Percentiles rank a stretch among this genome's conserved stretches.
phyloP scores from a whole-genome alignment of 1,139 yeast genomes.

The Candida pseudocylindracea region DNA sequence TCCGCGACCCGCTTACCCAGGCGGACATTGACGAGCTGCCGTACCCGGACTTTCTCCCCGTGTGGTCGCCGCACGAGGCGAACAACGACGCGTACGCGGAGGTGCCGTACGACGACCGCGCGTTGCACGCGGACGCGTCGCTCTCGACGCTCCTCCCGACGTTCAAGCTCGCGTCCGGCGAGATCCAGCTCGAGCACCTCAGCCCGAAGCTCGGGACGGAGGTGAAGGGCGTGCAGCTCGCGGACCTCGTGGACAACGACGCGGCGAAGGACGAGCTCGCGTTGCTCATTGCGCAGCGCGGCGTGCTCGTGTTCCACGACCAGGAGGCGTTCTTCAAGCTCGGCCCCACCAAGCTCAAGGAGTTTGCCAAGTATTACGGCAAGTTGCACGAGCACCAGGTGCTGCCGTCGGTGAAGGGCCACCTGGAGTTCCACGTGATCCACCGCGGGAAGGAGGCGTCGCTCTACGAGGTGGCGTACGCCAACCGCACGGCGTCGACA shows the following conservation, averaged over 20 bases:
- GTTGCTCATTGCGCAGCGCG: background rate
- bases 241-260: slow-evolving; percentile 4
- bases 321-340: slow-evolving; percentile 1
- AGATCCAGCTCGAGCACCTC: slow-evolving; percentile 1
- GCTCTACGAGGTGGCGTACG: background rate
- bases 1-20: too few species aligned
- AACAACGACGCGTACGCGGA: too few species aligned
- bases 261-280: slow-evolving; percentile 1
- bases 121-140: too few species aligned
- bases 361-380: slow-evolving; percentile 1
- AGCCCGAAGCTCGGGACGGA: slow-evolving; percentile 1
- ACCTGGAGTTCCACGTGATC: background rate
- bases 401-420: background rate
- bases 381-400: slow-evolving; percentile 1
- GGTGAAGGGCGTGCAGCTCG: background rate
- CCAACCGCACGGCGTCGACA: background rate
- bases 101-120: too few species aligned
- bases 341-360: slow-evolving; percentile 1
- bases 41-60: background rate
- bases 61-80: background rate
- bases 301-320: background rate
- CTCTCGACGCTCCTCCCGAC: too few species aligned
- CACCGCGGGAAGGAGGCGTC: background rate
- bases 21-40: too few species aligned
- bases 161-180: background rate